Evolutionary conservation across 805 yeast genomes (phyloP).

Genomic region (Starmerella etchellsii): DNA sequence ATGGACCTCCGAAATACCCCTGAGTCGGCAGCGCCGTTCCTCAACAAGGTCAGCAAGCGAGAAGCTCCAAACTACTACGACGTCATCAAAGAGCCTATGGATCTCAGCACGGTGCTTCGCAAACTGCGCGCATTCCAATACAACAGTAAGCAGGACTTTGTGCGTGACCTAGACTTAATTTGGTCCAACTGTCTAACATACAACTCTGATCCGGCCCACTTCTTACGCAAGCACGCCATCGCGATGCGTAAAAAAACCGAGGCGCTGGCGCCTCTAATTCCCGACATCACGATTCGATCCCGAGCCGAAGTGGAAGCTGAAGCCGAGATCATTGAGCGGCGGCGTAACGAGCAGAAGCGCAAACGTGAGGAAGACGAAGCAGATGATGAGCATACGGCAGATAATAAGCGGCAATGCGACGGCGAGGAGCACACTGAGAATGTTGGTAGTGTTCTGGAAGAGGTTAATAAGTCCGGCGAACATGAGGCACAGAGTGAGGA

Average conservation of each 20-base stretch:
- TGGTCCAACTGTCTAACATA: slow-evolving; percentile 91
- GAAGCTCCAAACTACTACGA: slow-evolving; percentile 96
- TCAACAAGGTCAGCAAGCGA: slow-evolving; percentile 90
- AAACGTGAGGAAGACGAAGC: not conserved
- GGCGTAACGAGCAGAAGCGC: slow-evolving; percentile 1
- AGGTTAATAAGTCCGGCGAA: not conserved
- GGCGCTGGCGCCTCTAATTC: slow-evolving; percentile 67
- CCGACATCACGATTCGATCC: slow-evolving; percentile 67
- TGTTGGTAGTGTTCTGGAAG: not conserved
- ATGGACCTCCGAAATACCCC: slow-evolving; percentile 81
- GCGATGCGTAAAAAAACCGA: slow-evolving; percentile 91
- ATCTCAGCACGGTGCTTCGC: slow-evolving; percentile 82
- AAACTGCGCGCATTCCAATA: slow-evolving; percentile 75
- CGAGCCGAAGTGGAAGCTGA: slow-evolving; percentile 32
- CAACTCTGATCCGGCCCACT: slow-evolving; percentile 90
- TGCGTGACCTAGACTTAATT: slow-evolving; percentile 86
- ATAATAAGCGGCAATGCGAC: not conserved
- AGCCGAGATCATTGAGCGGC: slow-evolving; percentile 23
- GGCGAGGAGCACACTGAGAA: not conserved
- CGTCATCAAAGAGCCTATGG: slow-evolving; percentile 90
- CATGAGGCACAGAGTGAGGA: not conserved
- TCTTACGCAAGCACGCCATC: slow-evolving; percentile 75
- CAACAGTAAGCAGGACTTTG: slow-evolving; percentile 73
- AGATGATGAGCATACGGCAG: not conserved
- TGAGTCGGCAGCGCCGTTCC: slow-evolving; percentile 90